These are phyloP conservation scores for Fraxinus floribunda DNA, from an alignment of 305 asterid genomes.

Conservation along the genomic window DNA sequence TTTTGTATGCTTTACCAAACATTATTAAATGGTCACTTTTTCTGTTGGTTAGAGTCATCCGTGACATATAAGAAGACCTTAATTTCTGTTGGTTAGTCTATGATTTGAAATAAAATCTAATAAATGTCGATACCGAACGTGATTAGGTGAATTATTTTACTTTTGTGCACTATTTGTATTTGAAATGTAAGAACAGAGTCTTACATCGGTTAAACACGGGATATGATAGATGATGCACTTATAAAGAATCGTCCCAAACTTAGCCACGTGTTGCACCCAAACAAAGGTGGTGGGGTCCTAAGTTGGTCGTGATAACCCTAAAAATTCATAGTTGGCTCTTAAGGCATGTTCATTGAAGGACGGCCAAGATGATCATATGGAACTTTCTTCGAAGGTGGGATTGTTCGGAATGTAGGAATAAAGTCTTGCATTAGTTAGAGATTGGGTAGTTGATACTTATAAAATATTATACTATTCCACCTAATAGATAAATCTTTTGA, in stretches of 20 bases:
- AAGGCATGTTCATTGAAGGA: not conserved
- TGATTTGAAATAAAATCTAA: conserved; percentile 25
- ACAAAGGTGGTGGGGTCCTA: not conserved
- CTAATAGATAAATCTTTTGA: not conserved
- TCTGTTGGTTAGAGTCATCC: conserved; percentile 53
- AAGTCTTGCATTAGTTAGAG: not conserved
- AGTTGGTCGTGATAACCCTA: not conserved
- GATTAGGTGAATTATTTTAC: not conserved
- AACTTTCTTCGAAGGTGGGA: too few relatives aligned
- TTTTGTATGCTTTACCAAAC: conserved; percentile 19
- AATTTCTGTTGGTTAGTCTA: conserved; percentile 20
- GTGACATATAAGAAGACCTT: conserved; percentile 43
- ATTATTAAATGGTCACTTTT: conserved; percentile 37
- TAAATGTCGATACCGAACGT: not conserved
- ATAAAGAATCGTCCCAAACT: not conserved
- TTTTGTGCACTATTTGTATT: not conserved
- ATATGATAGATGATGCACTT: not conserved
- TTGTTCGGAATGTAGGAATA: too few relatives aligned
- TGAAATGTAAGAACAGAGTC: not conserved
- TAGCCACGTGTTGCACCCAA: not conserved
- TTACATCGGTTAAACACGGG: too few relatives aligned
- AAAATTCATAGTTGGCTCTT: not conserved
- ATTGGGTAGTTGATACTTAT: not conserved
- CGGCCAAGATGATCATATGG: too few relatives aligned
- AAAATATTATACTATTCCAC: not conserved